Conservation (phyloP, 257 asterid species). For the Striga asiatica region DNA sequence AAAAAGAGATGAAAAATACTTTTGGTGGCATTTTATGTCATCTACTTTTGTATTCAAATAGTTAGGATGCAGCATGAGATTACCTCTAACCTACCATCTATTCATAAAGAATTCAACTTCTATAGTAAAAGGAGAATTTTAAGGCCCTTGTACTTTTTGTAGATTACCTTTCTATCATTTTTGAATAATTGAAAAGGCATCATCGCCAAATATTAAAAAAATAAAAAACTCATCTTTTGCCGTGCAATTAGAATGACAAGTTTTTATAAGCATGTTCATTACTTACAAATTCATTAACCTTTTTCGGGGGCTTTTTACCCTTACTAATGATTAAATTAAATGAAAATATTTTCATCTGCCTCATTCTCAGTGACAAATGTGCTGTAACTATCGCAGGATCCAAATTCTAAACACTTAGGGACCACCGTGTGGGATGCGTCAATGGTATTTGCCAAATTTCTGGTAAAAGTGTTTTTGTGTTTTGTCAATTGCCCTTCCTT, state of each 20-base stretch:
- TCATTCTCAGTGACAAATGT: conserved; percentile 9
- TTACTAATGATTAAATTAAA: no score
- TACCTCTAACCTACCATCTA: no score
- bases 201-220: not conserved
- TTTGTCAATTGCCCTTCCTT: not conserved
- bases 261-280: not conserved
- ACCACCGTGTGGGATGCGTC: conserved; percentile 99
- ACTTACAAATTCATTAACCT: not conserved
- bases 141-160: not conserved
- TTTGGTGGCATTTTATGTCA: conserved; percentile 1
- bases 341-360: not conserved
- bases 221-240: not conserved
- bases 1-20: not conserved
- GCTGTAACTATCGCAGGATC: conserved; percentile 55
- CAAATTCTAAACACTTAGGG: conserved; percentile 91
- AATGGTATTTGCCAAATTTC: conserved; percentile 86
- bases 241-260: not conserved
- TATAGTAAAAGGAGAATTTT: not conserved
- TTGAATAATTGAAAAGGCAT: not conserved
- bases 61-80: no score
- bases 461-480: conserved; percentile 36
- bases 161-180: not conserved
- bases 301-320: not conserved
- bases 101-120: not conserved
- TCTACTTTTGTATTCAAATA: not conserved